A percentile compares a stretch with the other conserved stretches of the same genome.
Conservation (phyloP, 2,329 filamentous ascomycete species). For the Phaeosphaeriaceae sp. region DNA sequence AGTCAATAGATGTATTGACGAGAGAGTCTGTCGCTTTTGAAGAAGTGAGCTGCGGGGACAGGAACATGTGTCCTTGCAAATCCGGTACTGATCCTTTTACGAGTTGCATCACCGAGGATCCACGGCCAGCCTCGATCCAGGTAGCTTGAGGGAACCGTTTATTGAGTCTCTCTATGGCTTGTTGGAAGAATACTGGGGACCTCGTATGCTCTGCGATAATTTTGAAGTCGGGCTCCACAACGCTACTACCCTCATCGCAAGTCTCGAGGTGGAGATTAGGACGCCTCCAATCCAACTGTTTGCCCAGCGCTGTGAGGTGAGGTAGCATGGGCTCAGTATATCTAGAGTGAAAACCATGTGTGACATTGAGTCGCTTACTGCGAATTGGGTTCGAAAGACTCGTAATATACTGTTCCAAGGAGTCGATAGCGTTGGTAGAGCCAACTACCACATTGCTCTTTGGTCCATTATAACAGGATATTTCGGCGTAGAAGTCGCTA, state of each 20-base stretch:
- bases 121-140: not conserved
- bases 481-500: not conserved
- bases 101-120: not conserved
- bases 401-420: not conserved
- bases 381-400: not conserved
- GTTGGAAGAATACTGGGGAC: not conserved
- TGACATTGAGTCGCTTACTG: not conserved
- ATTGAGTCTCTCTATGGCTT: not conserved
- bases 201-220: not conserved
- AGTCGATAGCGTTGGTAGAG: not conserved
- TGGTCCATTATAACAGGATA: not conserved
- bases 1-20: constrained; percentile 24
- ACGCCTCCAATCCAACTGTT: not conserved
- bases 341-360: not conserved
- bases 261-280: not conserved
- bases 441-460: not conserved
- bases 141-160: not conserved
- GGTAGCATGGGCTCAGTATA: not conserved
- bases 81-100: too few species aligned
- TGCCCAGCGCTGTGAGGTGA: not conserved
- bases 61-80: too few species aligned
- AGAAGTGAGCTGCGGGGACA: too few species aligned
- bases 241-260: not conserved
- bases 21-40: constrained; percentile 11
- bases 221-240: not conserved